Evolutionary conservation across 164 flowering plant species (phyloP).

Genomic region (Kalanchoe fedtschenkoi): DNA sequence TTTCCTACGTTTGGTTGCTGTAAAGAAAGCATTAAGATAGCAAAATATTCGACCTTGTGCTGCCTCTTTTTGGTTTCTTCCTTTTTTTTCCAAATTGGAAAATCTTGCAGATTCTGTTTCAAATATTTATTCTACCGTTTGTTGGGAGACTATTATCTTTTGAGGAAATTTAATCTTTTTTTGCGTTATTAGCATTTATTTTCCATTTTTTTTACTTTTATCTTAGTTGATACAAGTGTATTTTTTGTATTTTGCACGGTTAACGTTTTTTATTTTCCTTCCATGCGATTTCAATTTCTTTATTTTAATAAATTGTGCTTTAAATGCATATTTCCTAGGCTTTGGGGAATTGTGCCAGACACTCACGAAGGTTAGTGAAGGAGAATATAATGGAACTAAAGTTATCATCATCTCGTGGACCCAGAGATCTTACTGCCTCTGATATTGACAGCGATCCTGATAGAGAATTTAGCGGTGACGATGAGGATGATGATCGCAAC

Average conservation of each 20-base stretch:
- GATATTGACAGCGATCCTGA: slow-evolving; percentile 61
- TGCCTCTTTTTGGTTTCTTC: background rate
- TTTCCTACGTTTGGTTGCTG: too few species aligned
- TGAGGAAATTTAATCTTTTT: too few species aligned
- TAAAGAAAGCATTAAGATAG: too few species aligned
- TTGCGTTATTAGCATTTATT: too few species aligned
- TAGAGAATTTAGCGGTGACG: slow-evolving; percentile 79
- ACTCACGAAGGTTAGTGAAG: background rate
- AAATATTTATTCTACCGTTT: background rate
- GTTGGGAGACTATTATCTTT: too few species aligned
- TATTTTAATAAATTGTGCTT: background rate
- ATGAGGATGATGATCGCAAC: slow-evolving; percentile 80
- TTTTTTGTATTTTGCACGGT: background rate
- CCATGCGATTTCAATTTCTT: background rate
- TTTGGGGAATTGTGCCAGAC: background rate
- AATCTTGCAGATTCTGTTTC: background rate
- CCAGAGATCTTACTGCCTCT: slow-evolving; percentile 40
- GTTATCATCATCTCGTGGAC: slow-evolving; percentile 41
- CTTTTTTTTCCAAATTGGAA: background rate
- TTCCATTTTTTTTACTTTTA: background rate
- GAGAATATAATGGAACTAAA: slow-evolving; percentile 36
- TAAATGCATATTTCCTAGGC: background rate
- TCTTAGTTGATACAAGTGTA: background rate
- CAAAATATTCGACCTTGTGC: background rate
- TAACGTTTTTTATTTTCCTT: background rate